Conservation (phyloP, 495 filamentous ascomycete genomes). For the Hypomontagnella submonticulosa region DNA sequence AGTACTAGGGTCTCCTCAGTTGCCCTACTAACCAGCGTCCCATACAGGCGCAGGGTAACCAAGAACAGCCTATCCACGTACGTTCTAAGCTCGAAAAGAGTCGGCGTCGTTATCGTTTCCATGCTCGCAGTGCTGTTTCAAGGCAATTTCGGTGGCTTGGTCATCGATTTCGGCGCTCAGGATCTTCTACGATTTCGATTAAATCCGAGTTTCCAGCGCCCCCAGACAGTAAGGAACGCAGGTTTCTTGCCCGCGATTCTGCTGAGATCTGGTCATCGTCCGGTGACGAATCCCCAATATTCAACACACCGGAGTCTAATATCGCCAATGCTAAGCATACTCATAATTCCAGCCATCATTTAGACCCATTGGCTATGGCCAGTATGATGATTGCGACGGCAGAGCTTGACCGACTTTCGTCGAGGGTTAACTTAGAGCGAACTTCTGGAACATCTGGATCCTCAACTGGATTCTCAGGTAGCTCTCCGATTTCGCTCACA, state of each 20-base stretch:
- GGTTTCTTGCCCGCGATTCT: conserved; percentile 44
- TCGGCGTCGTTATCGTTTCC: conserved; percentile 31
- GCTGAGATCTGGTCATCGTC: conserved; percentile 43
- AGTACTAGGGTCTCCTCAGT: not conserved
- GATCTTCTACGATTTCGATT: conserved; percentile 41
- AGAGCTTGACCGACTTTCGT: conserved; percentile 44
- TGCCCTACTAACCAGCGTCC: not conserved
- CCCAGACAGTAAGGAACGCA: conserved; percentile 38
- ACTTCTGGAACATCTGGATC: conserved; percentile 24
- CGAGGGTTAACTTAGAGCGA: conserved; percentile 19
- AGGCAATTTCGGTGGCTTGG: conserved; percentile 48
- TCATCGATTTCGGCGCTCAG: conserved; percentile 32
- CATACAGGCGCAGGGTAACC: conserved; percentile 12
- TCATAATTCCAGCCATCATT: conserved; percentile 10
- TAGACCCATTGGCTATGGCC: conserved; percentile 39
- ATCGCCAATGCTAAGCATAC: conserved; percentile 2
- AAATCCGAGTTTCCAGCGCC: conserved; percentile 42
- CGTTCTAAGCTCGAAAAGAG: conserved; percentile 28
- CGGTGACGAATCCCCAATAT: conserved; percentile 43
- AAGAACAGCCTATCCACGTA: conserved; percentile 19
- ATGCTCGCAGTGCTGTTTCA: conserved; percentile 44
- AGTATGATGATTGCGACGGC: conserved; percentile 45
- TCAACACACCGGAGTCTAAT: conserved; percentile 46
- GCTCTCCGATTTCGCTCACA: conserved; percentile 20
- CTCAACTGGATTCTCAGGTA: conserved; percentile 16